Percentiles rank a stretch among this genome's conserved stretches.
Evolutionary conservation across 139 green algal genomes (phyloP).

Genomic region (Haematococcus sp.): DNA sequence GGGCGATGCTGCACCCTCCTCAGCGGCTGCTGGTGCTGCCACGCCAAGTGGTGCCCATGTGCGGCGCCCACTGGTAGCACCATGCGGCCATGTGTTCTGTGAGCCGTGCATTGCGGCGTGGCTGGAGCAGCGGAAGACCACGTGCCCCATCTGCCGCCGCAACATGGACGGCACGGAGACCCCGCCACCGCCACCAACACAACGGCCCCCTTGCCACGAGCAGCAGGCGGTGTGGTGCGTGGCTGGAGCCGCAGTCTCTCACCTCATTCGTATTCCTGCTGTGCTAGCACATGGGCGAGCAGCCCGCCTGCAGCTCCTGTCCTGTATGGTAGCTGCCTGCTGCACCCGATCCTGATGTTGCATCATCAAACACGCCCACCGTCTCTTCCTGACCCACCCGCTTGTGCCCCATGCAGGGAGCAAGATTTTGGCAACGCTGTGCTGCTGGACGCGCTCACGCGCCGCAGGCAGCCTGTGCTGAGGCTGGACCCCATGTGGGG

Average conservation of each 20-base stretch:
- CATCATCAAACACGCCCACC: too few relatives aligned
- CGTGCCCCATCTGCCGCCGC: constrained; percentile 50
- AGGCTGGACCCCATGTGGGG: too few relatives aligned
- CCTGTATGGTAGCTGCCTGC: too few relatives aligned
- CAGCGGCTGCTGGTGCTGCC: neutral
- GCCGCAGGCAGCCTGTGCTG: too few relatives aligned
- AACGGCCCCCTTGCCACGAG: neutral
- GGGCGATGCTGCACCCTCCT: neutral
- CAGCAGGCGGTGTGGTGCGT: constrained; percentile 2
- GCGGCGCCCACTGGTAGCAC: constrained; percentile 33
- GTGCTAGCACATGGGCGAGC: too few relatives aligned
- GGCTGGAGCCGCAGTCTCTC: neutral
- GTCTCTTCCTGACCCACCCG: too few relatives aligned
- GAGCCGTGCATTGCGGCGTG: constrained; percentile 58
- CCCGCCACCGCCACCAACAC: neutral
- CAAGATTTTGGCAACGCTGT: too few relatives aligned
- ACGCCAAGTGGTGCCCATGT: neutral
- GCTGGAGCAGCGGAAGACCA: constrained; percentile 23
- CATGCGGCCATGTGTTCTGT: constrained; percentile 65
- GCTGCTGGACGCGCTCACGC: too few relatives aligned
- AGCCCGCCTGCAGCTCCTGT: too few relatives aligned
- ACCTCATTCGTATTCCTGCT: too few relatives aligned
- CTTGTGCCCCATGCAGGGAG: too few relatives aligned
- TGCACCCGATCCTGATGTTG: too few relatives aligned
- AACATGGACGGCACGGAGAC: constrained; percentile 22